Evolutionary conservation across 169 alveolate species (phyloP), one percentile per base, ranked within the genome.

Genomic region (Eimeria necatrix): DNA sequence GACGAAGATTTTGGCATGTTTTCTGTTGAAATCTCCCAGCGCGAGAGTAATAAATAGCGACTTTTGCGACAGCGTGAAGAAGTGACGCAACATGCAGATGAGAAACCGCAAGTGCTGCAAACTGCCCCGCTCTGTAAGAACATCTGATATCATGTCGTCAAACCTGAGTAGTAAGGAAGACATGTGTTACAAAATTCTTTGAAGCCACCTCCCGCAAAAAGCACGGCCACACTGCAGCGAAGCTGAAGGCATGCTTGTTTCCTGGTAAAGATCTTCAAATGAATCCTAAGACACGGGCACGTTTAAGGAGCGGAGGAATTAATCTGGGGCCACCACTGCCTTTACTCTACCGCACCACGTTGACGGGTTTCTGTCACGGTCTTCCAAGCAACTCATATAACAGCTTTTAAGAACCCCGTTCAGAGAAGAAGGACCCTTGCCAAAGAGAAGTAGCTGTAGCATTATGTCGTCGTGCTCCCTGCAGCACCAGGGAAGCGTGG

Each of bases 71-170:
- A 85, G 49, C 24, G 93, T 85, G 64, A 85, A 85, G 81, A 85
- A 85, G 4, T 61, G 93, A 48, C 93, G 93, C 53, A 85, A 41
- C 93, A 85, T 85, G 93, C 93, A 85, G 48, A 85, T 59, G 41
- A 85, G 93, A 80, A 85, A 85, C 48, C 93, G 93, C 93, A 85
- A 61, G 49, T 85, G 93, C 81, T 85, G 93, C 81, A 85, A 61
- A 48, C 93, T 85, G 32, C 93, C 93, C 46, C 93, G 78, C 49
- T 85, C 93, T 46, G 68, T 52, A 48, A 85, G 93, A 53, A 85
- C 81, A 20, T 85, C 93, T 41, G 93, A 60, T 22, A 85, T 61
- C 52, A 85, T 78, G 5, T 85, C 93, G 64, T 85, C 93, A 46
- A 85, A 51, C 93, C 93, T 85, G 74, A 49, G 64, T 49, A 48